These are phyloP conservation scores for Phytophthora citrophthora DNA, from an alignment of 352 stramenopile species.

Conservation along the genomic window DNA sequence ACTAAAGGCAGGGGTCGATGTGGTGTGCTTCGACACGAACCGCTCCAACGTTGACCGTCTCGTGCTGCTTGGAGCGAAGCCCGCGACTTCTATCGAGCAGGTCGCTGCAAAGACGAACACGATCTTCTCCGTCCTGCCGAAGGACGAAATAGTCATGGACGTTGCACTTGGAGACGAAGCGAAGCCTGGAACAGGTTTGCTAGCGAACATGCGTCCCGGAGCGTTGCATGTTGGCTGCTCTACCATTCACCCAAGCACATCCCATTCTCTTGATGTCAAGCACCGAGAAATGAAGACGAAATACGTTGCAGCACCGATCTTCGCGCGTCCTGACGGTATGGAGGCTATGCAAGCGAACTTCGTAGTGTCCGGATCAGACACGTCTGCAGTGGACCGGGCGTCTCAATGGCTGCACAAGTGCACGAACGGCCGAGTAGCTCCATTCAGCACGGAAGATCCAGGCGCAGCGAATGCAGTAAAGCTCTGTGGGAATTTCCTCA, in stretches of 20 bases:
- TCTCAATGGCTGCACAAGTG: conserved; percentile 43
- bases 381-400: conserved; percentile 38
- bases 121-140: conserved; percentile 73
- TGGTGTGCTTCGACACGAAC: conserved; percentile 73
- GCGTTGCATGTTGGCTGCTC: conserved; percentile 75
- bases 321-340: conserved; percentile 76
- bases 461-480: conserved; percentile 81
- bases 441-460: conserved; percentile 60
- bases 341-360: conserved; percentile 74
- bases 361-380: conserved; percentile 55
- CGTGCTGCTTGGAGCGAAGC: conserved; percentile 37
- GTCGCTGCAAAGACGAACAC: conserved; percentile 43
- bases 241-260: conserved; percentile 71
- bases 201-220: conserved; percentile 40
- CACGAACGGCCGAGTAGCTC: conserved; percentile 49
- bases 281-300: conserved; percentile 37
- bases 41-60: conserved; percentile 35
- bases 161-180: conserved; percentile 44
- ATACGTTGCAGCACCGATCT: conserved; percentile 73
- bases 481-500: conserved; percentile 85
- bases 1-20: conserved; percentile 63
- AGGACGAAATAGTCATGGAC: conserved; percentile 58
- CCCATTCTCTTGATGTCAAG: conserved; percentile 43
- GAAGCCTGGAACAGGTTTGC: conserved; percentile 32
- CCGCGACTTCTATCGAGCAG: conserved; percentile 46